Conservation (phyloP, 345 rosid species). For the Syzygium aromaticum region DNA sequence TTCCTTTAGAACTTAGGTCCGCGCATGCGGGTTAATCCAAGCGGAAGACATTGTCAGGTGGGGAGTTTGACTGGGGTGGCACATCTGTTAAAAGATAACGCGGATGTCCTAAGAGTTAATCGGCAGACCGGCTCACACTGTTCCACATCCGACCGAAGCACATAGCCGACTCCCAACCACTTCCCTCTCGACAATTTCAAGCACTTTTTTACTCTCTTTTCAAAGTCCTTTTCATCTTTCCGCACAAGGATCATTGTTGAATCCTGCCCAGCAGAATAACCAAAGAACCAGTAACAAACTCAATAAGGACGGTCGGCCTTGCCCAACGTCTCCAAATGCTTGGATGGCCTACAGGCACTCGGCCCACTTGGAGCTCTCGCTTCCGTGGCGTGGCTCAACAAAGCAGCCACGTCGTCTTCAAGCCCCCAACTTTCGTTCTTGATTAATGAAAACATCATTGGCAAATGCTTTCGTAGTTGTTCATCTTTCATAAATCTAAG, state of each 20-base stretch:
- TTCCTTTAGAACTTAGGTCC: no score
- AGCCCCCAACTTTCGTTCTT: no score
- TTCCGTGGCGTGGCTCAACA: neutral
- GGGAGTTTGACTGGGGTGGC: no score
- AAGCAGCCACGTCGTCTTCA: neutral
- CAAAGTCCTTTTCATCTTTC: neutral
- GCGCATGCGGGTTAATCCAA: no score
- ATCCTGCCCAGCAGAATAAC: neutral
- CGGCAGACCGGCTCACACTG: neutral
- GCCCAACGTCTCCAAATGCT: neutral
- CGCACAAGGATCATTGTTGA: neutral
- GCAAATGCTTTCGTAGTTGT: no score
- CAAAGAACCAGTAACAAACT: neutral
- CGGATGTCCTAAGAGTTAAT: neutral
- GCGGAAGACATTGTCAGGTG: no score
- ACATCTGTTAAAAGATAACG: no score
- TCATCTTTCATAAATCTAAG: no score
- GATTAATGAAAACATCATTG: no score
- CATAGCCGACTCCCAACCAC: neutral
- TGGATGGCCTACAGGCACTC: neutral
- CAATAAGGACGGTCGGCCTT: neutral
- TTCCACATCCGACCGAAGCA: neutral
- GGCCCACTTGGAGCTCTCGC: neutral
- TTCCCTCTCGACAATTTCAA: neutral
- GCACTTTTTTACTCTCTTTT: neutral